Evolutionary conservation across 2,329 filamentous ascomycete genomes (phyloP), one percentile per base, ranked within the genome.

Genomic region (Colletotrichum lini): DNA sequence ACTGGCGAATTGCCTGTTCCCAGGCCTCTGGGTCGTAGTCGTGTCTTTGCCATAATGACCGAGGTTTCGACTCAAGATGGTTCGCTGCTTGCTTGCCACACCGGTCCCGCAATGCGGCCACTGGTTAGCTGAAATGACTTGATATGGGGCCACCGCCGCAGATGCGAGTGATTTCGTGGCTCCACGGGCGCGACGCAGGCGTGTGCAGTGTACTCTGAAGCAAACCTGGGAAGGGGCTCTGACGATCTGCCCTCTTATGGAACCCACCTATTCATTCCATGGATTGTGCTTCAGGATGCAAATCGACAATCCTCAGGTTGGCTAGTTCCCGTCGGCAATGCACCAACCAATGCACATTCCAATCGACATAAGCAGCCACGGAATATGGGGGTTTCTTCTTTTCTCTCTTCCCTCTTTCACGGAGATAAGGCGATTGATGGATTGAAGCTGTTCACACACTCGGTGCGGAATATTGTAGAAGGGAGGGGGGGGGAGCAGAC

Each of bases 401-500:
- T 38, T 38, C 35, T 38, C 35, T 38, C 35, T 38, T 38, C 9
- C 35, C 35, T 38, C 21, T 57, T 65, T 58, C 26, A 40, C 30
- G 38, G 64, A 71, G 57, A 63, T 65, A 56, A 49, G 23, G 68
- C 8, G 35, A 53, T 53, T 63, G 52, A 57, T 63, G 38, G 52
- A 68, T 54, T 59, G 68, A 68, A 62, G 58, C 64, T 71, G 63
- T 71, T 68, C 65, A 71, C 57, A 71, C 68, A 63, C 65, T 68
- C 23, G 52, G 68, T 68, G 65, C 52, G 42, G 62, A n/a, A 72
- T 60, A 56, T 65, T 64, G 57, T 50, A 21, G 56, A 75, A 74
- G 67, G 44, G n/a, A n/a, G n/a, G n/a, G n/a, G n/a, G n/a, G n/a
- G 66, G 66, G 69, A 74, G 62, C 59, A 64, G 50, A 66, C 26